phyloP scores from a whole-genome alignment of 1,284 basidiomycete genomes.

The Ustilago trichophora region DNA sequence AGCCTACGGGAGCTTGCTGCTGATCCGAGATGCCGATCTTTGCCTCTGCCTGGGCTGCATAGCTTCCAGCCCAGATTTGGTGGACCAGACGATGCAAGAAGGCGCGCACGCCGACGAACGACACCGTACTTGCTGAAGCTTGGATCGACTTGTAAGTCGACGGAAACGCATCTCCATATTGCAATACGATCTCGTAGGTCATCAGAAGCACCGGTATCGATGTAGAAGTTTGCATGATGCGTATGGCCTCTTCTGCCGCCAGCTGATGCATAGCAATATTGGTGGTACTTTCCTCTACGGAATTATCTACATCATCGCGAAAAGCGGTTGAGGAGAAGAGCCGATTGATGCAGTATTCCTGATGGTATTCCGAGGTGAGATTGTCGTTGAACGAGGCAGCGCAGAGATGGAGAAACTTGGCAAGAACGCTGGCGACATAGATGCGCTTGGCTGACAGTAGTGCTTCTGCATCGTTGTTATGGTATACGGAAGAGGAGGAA shows the following conservation, averaged over 20 bases:
- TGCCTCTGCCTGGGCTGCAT: conserved; percentile 58
- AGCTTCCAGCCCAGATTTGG: conserved; percentile 65
- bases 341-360: conserved; percentile 48
- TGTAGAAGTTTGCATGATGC: conserved; percentile 69
- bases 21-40: conserved; percentile 39
- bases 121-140: conserved; percentile 24
- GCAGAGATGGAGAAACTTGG: conserved; percentile 54
- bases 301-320: conserved; percentile 13
- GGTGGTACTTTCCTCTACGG: background rate
- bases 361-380: conserved; percentile 40
- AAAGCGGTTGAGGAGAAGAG: conserved; percentile 46
- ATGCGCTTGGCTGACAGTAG: conserved; percentile 27
- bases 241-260: conserved; percentile 38
- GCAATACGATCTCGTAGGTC: conserved; percentile 79
- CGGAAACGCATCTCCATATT: conserved; percentile 71
- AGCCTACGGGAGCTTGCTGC: conserved; percentile 1
- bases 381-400: conserved; percentile 50
- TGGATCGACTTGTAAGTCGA: conserved; percentile 45
- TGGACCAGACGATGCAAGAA: conserved; percentile 60
- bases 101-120: conserved; percentile 37
- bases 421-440: conserved; percentile 31
- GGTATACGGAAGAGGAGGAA: background rate
- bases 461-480: background rate
- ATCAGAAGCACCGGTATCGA: conserved; percentile 86
- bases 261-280: conserved; percentile 37